Percentiles rank a stretch among this genome's conserved stretches.
phyloP scores from a whole-genome alignment of 805 yeast genomes.

The Zygotorulaspora florentina region DNA sequence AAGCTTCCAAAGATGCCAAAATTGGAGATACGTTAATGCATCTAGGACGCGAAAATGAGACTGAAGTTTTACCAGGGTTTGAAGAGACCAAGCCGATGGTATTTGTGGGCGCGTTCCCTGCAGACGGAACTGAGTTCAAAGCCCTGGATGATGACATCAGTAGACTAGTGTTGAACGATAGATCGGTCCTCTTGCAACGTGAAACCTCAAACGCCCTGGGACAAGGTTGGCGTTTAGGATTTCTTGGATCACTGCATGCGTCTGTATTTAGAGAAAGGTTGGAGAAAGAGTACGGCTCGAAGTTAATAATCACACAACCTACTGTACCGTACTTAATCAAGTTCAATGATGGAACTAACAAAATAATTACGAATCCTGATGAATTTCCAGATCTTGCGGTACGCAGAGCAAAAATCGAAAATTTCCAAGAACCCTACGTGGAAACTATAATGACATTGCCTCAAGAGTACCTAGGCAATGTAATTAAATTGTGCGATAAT shows the following conservation, averaged over 20 bases:
- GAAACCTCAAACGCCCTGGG: slow-evolving; percentile 94
- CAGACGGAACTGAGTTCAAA: slow-evolving; percentile 88
- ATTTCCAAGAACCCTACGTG: slow-evolving; percentile 78
- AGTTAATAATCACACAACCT: slow-evolving; percentile 88
- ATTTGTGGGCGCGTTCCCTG: slow-evolving; percentile 96
- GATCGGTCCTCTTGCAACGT: slow-evolving; percentile 83
- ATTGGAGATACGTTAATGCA: slow-evolving; percentile 87
- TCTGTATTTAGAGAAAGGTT: slow-evolving; percentile 88
- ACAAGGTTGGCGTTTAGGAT: slow-evolving; percentile 96
- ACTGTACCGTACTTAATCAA: slow-evolving; percentile 87
- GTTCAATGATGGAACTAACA: slow-evolving; percentile 59
- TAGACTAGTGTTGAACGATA: slow-evolving; percentile 83
- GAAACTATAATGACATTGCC: slow-evolving; percentile 90
- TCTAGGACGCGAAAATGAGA: slow-evolving; percentile 46
- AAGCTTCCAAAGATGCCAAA: slow-evolving; percentile 75
- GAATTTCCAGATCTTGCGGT: slow-evolving; percentile 68
- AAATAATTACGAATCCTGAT: slow-evolving; percentile 81
- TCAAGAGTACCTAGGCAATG: slow-evolving; percentile 79
- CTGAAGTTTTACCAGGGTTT: slow-evolving; percentile 86
- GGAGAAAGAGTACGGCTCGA: slow-evolving; percentile 91
- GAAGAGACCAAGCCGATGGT: slow-evolving; percentile 98
- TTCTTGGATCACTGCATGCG: slow-evolving; percentile 91
- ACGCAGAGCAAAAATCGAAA: slow-evolving; percentile 39
- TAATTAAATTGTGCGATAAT: slow-evolving; percentile 78
- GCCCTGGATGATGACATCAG: slow-evolving; percentile 85